Evolutionary conservation across 331 rosid species (phyloP).

Genomic region (Malus hybrid): DNA sequence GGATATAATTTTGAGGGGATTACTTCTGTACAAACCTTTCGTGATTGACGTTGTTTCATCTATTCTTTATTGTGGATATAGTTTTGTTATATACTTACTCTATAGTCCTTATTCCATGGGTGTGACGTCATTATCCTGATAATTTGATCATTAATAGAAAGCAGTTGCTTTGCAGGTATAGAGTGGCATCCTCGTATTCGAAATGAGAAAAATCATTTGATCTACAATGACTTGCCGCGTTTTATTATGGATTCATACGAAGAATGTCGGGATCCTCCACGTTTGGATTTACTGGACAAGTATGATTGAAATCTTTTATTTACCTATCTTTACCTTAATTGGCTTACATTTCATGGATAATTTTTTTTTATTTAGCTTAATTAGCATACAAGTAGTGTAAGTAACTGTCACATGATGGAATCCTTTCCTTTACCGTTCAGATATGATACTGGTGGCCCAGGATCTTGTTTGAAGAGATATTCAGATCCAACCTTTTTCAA

Average conservation of each 20-base stretch:
- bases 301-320: conserved; percentile 28
- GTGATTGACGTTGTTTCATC: not conserved
- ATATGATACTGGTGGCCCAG: conserved; percentile 88
- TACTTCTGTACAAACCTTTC: not conserved
- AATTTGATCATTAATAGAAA: conserved; percentile 25
- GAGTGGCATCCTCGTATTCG: conserved; percentile 81
- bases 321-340: not conserved
- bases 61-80: not conserved
- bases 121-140: not conserved
- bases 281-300: conserved; percentile 84
- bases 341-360: conserved; percentile 4
- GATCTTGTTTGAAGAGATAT: conserved; percentile 90
- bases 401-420: conserved; percentile 1
- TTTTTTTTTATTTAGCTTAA: not conserved
- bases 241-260: conserved; percentile 92
- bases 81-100: conserved; percentile 4
- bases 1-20: not conserved
- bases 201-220: conserved; percentile 67
- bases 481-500: conserved; percentile 93
- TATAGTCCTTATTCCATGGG: not conserved
- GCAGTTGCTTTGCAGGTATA: conserved; percentile 74
- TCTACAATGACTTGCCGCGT: conserved; percentile 86
- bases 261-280: conserved; percentile 92
- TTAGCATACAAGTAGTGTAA: not conserved
- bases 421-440: conserved; percentile 39